Evolutionary conservation across 176 grass and related monocot genomes (phyloP).

Genomic region (Aegilops tauschii): DNA sequence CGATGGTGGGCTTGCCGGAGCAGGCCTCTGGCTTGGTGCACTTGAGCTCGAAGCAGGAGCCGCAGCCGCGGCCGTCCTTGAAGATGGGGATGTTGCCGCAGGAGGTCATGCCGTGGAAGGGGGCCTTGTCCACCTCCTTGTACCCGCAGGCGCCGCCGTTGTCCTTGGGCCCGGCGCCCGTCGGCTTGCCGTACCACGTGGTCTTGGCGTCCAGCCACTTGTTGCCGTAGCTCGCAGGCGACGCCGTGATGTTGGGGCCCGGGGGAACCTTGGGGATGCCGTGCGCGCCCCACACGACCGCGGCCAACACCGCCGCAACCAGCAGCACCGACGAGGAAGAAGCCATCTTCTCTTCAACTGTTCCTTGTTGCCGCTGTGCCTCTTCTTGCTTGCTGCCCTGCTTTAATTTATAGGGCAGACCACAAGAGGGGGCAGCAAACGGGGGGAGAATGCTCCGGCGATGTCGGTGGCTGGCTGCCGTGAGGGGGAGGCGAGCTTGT

Average conservation of each 20-base stretch:
- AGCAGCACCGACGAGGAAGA: not conserved
- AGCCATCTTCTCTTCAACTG: not conserved
- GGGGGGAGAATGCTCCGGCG: not conserved
- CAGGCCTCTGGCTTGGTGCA: slow-evolving; percentile 37
- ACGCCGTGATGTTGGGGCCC: slow-evolving; percentile 26
- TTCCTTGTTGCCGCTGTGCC: too few relatives aligned
- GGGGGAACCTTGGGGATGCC: slow-evolving; percentile 1
- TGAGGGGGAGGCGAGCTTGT: not conserved
- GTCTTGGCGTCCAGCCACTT: slow-evolving; percentile 36
- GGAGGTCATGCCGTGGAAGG: slow-evolving; percentile 50
- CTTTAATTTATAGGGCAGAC: not conserved
- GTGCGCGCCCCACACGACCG: not conserved
- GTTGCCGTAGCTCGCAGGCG: too few relatives aligned
- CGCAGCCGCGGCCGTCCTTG: slow-evolving; percentile 46
- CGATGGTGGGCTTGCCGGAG: slow-evolving; percentile 31
- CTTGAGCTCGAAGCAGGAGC: slow-evolving; percentile 54
- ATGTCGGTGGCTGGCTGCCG: not conserved
- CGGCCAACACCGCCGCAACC: not conserved
- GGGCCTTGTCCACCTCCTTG: slow-evolving; percentile 39
- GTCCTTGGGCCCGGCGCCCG: slow-evolving; percentile 38
- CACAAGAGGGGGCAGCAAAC: not conserved
- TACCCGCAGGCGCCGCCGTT: slow-evolving; percentile 29
- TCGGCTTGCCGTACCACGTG: slow-evolving; percentile 57
- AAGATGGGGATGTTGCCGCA: slow-evolving; percentile 56
- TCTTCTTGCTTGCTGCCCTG: too few relatives aligned